Conservation (phyloP, 164 flowering plant species). For the Stephania cephalantha region DNA sequence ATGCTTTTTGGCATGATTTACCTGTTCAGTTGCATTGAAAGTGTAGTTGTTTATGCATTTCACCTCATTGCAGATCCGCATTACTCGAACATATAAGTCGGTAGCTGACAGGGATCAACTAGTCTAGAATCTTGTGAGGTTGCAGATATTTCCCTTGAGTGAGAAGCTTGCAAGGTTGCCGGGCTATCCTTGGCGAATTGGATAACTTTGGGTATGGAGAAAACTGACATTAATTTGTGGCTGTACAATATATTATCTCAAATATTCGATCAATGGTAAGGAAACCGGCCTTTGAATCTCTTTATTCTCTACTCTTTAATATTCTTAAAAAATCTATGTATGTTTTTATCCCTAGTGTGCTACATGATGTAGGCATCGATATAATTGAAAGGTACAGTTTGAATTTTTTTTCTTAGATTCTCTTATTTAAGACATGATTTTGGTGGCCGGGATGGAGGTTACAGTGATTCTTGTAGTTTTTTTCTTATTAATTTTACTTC, state of each 20-base stretch:
- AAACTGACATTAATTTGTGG: neutral
- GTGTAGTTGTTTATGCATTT: neutral
- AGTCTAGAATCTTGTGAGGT: neutral
- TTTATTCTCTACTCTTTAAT: neutral
- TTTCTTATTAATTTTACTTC: too few species aligned
- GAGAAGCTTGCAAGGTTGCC: neutral
- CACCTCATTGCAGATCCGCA: slow-evolving; percentile 46
- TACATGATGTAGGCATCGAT: neutral
- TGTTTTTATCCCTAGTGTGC: neutral
- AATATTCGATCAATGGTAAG: neutral
- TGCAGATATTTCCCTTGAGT: neutral
- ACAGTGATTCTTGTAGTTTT: too few species aligned
- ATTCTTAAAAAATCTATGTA: neutral
- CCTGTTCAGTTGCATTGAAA: neutral
- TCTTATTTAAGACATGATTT: too few species aligned
- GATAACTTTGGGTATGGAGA: neutral
- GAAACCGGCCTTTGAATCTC: neutral
- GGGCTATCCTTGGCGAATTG: neutral
- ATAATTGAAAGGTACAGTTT: neutral
- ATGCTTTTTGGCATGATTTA: neutral
- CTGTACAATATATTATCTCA: neutral
- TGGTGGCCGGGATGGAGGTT: too few species aligned
- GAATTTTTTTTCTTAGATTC: too few species aligned
- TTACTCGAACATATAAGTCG: slow-evolving; percentile 45
- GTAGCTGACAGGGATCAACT: slow-evolving; percentile 21